phyloP scores from a whole-genome alignment of 2,329 filamentous ascomycete species.

The Fusarium sp. region DNA sequence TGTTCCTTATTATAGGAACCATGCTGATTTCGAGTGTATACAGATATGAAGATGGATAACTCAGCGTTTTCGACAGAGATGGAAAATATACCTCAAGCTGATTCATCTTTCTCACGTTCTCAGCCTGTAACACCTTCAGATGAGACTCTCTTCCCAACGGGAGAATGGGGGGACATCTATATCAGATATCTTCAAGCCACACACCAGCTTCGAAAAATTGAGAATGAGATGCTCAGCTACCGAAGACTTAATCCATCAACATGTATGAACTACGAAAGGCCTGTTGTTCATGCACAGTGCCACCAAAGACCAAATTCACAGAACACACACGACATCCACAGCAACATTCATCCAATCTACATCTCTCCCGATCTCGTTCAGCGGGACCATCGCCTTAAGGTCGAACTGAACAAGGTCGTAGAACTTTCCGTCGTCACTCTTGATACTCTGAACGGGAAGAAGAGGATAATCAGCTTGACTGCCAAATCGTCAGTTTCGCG shows the following conservation, averaged over 20 bases:
- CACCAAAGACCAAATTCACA: rapidly evolving
- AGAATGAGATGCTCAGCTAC: not conserved
- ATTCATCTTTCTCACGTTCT: not conserved
- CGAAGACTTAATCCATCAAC: not conserved
- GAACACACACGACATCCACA: not conserved
- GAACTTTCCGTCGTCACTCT: not conserved
- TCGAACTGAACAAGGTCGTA: not conserved
- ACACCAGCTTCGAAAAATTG: not conserved
- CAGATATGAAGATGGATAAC: not conserved
- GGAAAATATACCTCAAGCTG: not conserved
- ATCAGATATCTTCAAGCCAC: not conserved
- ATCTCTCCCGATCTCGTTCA: rapidly evolving
- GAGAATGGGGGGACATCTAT: not conserved
- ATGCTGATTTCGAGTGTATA: not conserved
- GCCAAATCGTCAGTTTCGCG: not conserved
- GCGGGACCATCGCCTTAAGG: not conserved
- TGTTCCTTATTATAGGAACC: rapidly evolving
- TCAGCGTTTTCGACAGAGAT: not conserved
- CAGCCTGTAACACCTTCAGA: not conserved
- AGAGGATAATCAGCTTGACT: not conserved
- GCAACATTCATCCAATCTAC: not conserved
- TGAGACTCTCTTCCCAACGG: too few relatives aligned
- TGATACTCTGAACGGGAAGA: not conserved
- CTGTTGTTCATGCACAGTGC: rapidly evolving
- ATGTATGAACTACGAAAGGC: not conserved